Evolutionary conservation across 306 rosid genomes (phyloP).

Genomic region (Hippophae tibetana): DNA sequence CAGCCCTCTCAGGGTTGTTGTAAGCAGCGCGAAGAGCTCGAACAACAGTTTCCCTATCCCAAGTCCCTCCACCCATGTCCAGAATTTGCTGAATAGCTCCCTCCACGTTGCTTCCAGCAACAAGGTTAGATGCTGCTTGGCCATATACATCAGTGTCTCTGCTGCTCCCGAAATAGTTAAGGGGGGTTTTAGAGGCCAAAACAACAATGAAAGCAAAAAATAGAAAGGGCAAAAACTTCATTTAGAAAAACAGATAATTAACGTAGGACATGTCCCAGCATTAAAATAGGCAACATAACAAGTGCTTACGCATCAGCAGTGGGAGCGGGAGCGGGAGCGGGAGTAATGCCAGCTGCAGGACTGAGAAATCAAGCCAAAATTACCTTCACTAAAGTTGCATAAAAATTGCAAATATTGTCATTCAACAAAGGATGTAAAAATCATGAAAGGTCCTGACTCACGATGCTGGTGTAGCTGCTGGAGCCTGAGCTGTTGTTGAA

Average conservation of each 20-base stretch:
- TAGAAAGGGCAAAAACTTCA: background rate
- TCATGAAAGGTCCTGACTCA: slow-evolving; percentile 27
- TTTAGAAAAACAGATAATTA: background rate
- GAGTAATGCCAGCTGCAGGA: slow-evolving; percentile 16
- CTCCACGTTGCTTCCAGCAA: slow-evolving; percentile 82
- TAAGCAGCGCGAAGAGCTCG: slow-evolving; percentile 91
- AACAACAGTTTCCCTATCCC: slow-evolving; percentile 87
- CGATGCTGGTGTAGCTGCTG: slow-evolving; percentile 28
- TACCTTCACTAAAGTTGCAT: background rate
- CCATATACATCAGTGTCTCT: slow-evolving; percentile 49
- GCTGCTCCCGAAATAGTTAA: slow-evolving; percentile 37
- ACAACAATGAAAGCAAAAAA: background rate
- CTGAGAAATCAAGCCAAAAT: slow-evolving; percentile 32
- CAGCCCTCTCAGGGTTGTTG: slow-evolving; percentile 93
- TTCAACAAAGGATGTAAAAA: background rate
- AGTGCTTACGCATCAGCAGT: no score
- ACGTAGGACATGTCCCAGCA: background rate
- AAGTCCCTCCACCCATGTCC: slow-evolving; percentile 84
- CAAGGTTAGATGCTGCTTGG: slow-evolving; percentile 81
- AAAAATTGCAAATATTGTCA: background rate
- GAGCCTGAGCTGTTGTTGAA: slow-evolving; percentile 15
- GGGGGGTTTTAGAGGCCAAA: background rate
- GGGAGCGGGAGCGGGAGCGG: slow-evolving; percentile 18
- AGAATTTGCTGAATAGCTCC: slow-evolving; percentile 69
- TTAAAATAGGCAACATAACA: no score